Percentiles rank a stretch among this genome's conserved stretches.
Evolutionary conservation across 2,329 filamentous ascomycete species (phyloP).

Genomic region (Blastomyces emzantsi): DNA sequence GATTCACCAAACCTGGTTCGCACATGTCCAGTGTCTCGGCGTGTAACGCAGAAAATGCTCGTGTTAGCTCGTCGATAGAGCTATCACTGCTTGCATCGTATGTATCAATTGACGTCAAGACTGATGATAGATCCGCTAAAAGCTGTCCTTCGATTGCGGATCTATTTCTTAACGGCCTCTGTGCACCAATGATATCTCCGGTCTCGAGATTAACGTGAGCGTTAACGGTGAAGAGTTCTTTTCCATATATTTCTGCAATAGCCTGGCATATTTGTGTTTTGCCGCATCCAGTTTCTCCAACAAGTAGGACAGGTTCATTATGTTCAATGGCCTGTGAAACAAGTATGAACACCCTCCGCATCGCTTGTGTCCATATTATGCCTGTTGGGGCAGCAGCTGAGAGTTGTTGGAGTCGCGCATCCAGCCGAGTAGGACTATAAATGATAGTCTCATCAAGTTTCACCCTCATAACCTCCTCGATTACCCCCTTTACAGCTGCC

Average conservation of each 20-base stretch:
- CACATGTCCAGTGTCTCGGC: conserved; percentile 39
- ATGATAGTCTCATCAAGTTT: conserved; percentile 64
- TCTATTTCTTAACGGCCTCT: conserved; percentile 81
- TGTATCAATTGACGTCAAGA: conserved; percentile 31
- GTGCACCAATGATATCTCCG: conserved; percentile 91
- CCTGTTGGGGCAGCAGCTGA: conserved; percentile 23
- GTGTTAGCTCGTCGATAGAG: conserved; percentile 49
- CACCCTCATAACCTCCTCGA: conserved; percentile 85
- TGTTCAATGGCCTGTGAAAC: conserved; percentile 80
- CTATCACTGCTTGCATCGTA: conserved; percentile 21
- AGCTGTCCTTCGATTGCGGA: conserved; percentile 61
- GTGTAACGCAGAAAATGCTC: conserved; percentile 49
- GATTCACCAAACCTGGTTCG: conserved; percentile 40
- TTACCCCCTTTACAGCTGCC: conserved; percentile 70
- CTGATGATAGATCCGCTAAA: conserved; percentile 47
- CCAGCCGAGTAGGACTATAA: conserved; percentile 55
- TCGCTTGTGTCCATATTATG: conserved; percentile 91
- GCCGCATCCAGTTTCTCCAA: conserved; percentile 94
- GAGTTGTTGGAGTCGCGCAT: conserved; percentile 46
- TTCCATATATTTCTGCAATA: conserved; percentile 68
- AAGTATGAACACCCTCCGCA: conserved; percentile 82
- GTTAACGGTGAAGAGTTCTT: conserved; percentile 80
- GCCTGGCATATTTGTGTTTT: conserved; percentile 96
- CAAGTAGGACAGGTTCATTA: conserved; percentile 86
- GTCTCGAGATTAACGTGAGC: conserved; percentile 98